Evolutionary conservation across 768 basidiomycete species (phyloP), one percentile per base, ranked within the genome.

Genomic region (Lactifluus hygrophoroides): DNA sequence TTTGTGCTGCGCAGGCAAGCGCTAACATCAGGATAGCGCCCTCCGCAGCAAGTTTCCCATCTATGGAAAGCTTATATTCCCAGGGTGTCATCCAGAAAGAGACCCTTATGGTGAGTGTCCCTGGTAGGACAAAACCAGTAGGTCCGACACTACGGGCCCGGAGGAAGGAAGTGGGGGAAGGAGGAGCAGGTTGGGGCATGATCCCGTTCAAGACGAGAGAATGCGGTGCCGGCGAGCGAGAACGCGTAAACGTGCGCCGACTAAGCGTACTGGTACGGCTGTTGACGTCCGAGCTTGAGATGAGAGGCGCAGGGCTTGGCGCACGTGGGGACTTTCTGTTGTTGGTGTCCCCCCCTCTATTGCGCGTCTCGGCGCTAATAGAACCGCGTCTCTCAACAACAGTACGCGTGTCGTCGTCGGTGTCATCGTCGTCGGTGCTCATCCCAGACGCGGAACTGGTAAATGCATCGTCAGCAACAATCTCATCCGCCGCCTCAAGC

Each of bases 21-120:
- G 86, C 86, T 17, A 73, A 75, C n/a, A 89, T 69, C 6, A 92
- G 77, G 4, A 90, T 66, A 28, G 76, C n/a, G 7, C 79, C 81
- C 71, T 92, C 89, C 11, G 78, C 80, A 21, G 82, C 75, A 60
- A 80, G 78, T 61, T 86, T 75, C 28, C 79, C 71, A 62, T 89
- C 85, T 28, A 86, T 77, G n/a, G 74, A 75, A 63, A 86, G 77
- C 34, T 69, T 72, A 71, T 75, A 81, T 28, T 66, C 61, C 44
- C 68, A 68, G 17, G 71, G 65, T 8, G 73, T 72, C 32, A 76
- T 71, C 5, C 79, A 78, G 23, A 84, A 38, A 5, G 72, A 74
- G 37, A 83, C 55, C 40, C 69, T 73, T 32, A 84, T 56, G 51
- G 76, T 74, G 37, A 83, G 57, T 27, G 72, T 72, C 19, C 74